Percentiles rank a stretch among this genome's conserved stretches.
Conservation (phyloP, 2,329 filamentous ascomycete genomes). For the Zymoseptoria tritici region DNA sequence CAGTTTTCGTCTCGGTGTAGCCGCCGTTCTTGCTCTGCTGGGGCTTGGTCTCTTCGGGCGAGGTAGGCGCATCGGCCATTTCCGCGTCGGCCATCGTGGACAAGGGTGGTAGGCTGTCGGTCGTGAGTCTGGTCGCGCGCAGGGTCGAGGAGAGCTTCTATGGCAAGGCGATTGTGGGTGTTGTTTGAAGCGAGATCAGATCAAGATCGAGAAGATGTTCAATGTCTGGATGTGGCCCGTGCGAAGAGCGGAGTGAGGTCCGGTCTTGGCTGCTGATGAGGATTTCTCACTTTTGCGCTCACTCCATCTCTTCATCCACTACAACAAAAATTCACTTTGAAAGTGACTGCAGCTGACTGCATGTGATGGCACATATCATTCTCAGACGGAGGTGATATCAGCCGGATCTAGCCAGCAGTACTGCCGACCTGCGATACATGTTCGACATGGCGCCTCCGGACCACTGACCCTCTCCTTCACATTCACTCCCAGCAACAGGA, state of each 20-base stretch:
- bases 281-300: background rate
- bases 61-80: conserved; percentile 52
- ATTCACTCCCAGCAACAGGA: conserved; percentile 15
- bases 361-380: background rate
- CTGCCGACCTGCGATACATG: background rate
- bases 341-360: background rate
- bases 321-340: background rate
- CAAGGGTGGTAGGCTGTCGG: background rate
- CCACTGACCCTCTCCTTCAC: background rate
- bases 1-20: conserved; percentile 59
- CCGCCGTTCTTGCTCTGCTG: conserved; percentile 19
- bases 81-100: conserved; percentile 34
- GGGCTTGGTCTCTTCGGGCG: conserved; percentile 19
- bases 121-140: background rate
- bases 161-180: background rate
- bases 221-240: background rate
- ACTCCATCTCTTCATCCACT: background rate
- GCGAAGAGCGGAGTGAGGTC: background rate
- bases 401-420: too few relatives aligned
- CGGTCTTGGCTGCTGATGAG: background rate
- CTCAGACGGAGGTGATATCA: background rate
- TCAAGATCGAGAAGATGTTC: background rate
- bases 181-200: background rate
- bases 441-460: background rate
- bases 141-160: background rate